These are phyloP conservation scores for Penicillium janthinellum DNA, from an alignment of 2,329 filamentous ascomycete species.

Conservation along the genomic window DNA sequence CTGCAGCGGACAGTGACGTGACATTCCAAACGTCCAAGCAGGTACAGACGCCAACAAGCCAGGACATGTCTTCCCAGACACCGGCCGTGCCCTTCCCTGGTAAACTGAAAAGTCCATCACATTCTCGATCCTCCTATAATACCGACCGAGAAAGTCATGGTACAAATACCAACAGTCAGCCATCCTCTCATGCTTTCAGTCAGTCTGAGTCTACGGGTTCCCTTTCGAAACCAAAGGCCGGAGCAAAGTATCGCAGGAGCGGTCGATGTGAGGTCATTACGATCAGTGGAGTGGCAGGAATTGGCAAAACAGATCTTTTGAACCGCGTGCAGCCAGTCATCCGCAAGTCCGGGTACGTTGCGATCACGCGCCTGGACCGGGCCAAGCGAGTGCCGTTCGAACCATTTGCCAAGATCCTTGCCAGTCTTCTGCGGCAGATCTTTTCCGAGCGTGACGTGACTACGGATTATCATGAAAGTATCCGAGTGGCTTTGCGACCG, in stretches of 20 bases:
- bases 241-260: slow-evolving; percentile 53
- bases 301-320: slow-evolving; percentile 63
- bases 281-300: slow-evolving; percentile 58
- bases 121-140: slow-evolving; percentile 40
- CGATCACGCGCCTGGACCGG: slow-evolving; percentile 62
- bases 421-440: slow-evolving; percentile 63
- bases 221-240: slow-evolving; percentile 43
- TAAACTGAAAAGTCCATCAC: slow-evolving; percentile 41
- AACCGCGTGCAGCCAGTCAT: slow-evolving; percentile 60
- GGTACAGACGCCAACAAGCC: slow-evolving; percentile 14
- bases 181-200: slow-evolving; percentile 35
- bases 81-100: slow-evolving; percentile 14
- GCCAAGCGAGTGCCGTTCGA: slow-evolving; percentile 63
- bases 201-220: slow-evolving; percentile 36
- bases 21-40: slow-evolving; percentile 36
- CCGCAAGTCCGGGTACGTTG: slow-evolving; percentile 62
- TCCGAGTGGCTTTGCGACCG: slow-evolving; percentile 57
- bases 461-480: slow-evolving; percentile 62
- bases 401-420: slow-evolving; percentile 61
- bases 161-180: slow-evolving; percentile 35
- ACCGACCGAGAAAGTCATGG: slow-evolving; percentile 43
- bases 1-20: slow-evolving; percentile 38
- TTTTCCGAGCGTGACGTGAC: slow-evolving; percentile 65
- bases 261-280: slow-evolving; percentile 63
- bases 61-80: slow-evolving; percentile 15